Conservation (phyloP, 495 filamentous ascomycete species). For the Friedmanniomyces simplex region DNA sequence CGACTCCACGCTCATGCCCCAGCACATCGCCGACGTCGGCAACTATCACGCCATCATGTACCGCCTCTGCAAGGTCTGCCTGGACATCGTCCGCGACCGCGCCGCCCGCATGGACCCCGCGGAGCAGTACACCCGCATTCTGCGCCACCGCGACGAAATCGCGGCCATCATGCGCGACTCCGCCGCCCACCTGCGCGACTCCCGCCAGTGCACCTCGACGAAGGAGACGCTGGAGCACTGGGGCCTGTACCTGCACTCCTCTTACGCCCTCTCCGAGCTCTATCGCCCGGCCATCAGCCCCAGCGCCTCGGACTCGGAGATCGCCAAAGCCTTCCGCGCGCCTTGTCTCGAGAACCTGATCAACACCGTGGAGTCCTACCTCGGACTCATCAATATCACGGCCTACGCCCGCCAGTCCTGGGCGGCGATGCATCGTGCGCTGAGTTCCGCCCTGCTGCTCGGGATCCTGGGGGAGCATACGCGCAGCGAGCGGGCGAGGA, state of each 20-base stretch:
- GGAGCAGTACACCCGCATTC: conserved; percentile 38
- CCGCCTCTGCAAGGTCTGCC: conserved; percentile 39
- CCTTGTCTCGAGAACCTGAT: conserved; percentile 52
- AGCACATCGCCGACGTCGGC: conserved; percentile 32
- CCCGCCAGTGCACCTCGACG: conserved; percentile 36
- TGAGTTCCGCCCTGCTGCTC: conserved; percentile 54
- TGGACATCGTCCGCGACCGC: conserved; percentile 49
- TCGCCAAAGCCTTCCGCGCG: conserved; percentile 36
- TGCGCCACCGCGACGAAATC: conserved; percentile 42
- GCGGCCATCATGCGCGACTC: conserved; percentile 43
- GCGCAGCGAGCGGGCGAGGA: conserved; percentile 30
- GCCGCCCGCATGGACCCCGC: conserved; percentile 30
- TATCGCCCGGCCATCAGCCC: conserved; percentile 49
- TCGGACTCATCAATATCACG: conserved; percentile 56
- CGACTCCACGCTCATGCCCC: conserved; percentile 36
- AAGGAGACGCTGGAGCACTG: conserved; percentile 47
- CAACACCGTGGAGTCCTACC: conserved; percentile 58
- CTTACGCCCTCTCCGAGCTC: conserved; percentile 50
- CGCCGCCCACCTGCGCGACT: conserved; percentile 43
- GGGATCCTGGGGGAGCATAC: conserved; percentile 49
- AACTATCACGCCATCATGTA: conserved; percentile 48
- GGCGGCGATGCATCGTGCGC: conserved; percentile 55
- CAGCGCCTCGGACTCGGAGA: conserved; percentile 32
- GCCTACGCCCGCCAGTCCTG: conserved; percentile 55
- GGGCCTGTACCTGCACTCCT: conserved; percentile 46